phyloP scores from a whole-genome alignment of 768 basidiomycete species.

The Pleurotus sapidus region DNA sequence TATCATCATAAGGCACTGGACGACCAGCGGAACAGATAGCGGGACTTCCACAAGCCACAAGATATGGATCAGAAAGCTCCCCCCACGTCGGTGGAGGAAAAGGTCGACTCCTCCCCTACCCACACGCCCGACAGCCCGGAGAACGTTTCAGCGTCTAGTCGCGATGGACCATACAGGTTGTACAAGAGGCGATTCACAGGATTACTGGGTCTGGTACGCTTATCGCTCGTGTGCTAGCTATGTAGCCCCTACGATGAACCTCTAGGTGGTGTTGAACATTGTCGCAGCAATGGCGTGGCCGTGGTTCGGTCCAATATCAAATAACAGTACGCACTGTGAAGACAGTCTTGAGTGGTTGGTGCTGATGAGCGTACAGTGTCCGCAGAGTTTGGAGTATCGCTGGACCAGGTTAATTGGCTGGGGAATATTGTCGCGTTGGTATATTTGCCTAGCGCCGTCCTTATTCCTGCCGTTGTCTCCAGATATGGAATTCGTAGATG shows the following conservation, averaged over 20 bases:
- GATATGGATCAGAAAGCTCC: too few species aligned
- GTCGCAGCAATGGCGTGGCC: conserved; percentile 67
- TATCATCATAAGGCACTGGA: too few species aligned
- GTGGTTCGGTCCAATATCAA: conserved; percentile 86
- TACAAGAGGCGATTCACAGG: conserved; percentile 73
- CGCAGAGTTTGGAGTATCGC: conserved; percentile 60
- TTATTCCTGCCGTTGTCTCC: conserved; percentile 55
- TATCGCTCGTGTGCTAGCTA: background rate
- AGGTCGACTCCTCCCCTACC: too few species aligned
- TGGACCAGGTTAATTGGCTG: conserved; percentile 79
- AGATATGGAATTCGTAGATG: conserved; percentile 61
- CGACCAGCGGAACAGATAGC: too few species aligned
- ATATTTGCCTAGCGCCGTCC: conserved; percentile 60
- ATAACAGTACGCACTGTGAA: conserved; percentile 42
- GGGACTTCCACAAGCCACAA: too few species aligned
- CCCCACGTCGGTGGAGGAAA: too few species aligned
- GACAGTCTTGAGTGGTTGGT: background rate
- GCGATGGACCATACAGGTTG: conserved; percentile 44
- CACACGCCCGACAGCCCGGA: too few species aligned
- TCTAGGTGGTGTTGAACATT: conserved; percentile 59
- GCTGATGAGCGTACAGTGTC: conserved; percentile 39
- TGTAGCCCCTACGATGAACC: too few species aligned
- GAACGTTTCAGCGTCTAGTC: too few species aligned
- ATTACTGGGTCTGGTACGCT: conserved; percentile 55
- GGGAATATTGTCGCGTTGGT: conserved; percentile 63